Evolutionary conservation across 345 rosid species (phyloP).

Genomic region (Syzygium jambos): DNA sequence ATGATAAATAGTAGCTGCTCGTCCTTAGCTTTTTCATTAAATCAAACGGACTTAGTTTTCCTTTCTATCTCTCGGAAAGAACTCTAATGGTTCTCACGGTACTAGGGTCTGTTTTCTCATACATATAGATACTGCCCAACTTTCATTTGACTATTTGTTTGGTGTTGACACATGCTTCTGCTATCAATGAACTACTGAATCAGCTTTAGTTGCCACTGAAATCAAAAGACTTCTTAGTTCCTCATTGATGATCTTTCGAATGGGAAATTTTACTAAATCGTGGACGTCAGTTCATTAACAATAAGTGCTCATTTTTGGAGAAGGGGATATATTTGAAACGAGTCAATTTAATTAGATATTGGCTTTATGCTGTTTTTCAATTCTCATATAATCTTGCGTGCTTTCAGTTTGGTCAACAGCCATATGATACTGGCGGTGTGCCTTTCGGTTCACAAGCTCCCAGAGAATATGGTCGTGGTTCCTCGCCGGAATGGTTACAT

Average conservation of each 20-base stretch:
- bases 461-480: constrained; percentile 47
- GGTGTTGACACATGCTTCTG: background rate
- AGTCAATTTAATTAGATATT: background rate
- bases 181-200: background rate
- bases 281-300: background rate
- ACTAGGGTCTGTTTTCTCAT: background rate
- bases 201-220: background rate
- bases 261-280: background rate
- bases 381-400: background rate
- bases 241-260: background rate
- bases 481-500: constrained; percentile 90
- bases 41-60: background rate
- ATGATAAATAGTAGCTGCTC: background rate
- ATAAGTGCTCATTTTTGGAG: background rate
- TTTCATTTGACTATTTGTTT: background rate
- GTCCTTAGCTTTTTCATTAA: background rate
- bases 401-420: constrained; percentile 64
- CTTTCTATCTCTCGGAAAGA: background rate
- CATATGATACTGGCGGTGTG: constrained; percentile 42
- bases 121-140: background rate
- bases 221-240: background rate
- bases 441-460: constrained; percentile 55
- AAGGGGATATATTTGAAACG: background rate
- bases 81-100: background rate
- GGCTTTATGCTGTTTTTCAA: background rate